Percentiles rank a stretch among this genome's conserved stretches.
phyloP scores from a whole-genome alignment of 2,329 filamentous ascomycete species.

The Fusarium pseudocircinatum region DNA sequence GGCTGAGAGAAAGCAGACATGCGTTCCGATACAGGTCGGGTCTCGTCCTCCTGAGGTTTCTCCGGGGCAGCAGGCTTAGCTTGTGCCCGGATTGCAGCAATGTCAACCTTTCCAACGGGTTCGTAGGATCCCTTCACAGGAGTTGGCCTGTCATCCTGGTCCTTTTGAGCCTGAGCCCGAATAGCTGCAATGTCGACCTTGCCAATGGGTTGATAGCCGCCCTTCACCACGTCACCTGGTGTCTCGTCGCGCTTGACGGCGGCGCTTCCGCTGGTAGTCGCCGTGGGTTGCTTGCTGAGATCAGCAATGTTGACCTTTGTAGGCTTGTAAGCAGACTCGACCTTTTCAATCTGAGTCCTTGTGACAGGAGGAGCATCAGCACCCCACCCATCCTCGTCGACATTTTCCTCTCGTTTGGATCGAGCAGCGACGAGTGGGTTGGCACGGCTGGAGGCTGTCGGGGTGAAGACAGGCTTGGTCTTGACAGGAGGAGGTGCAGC shows the following conservation, averaged over 20 bases:
- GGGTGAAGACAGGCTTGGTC: conserved; percentile 92
- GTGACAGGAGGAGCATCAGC: conserved; percentile 91
- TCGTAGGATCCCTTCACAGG: conserved; percentile 94
- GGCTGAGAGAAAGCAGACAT: conserved; percentile 74
- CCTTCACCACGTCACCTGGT: conserved; percentile 75
- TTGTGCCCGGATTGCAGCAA: conserved; percentile 88
- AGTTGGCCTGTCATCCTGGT: conserved; percentile 80
- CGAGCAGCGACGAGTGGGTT: conserved; percentile 76
- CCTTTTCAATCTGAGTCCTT: conserved; percentile 88
- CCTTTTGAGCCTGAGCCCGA: conserved; percentile 75
- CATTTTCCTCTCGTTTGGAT: conserved; percentile 65
- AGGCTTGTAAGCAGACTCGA: conserved; percentile 90
- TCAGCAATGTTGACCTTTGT: conserved; percentile 95
- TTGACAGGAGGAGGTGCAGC: conserved; percentile 75
- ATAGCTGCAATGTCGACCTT: conserved; percentile 98
- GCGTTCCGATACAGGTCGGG: conserved; percentile 77
- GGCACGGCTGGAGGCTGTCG: conserved; percentile 65
- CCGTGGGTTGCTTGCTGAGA: conserved; percentile 76
- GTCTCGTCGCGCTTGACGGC: conserved; percentile 57
- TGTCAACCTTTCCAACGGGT: conserved; percentile 95
- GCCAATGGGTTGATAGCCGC: conserved; percentile 91
- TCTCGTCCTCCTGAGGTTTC: conserved; percentile 47
- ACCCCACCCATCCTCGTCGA: conserved; percentile 93
- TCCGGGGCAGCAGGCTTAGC: conserved; percentile 66
- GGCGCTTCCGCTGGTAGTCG: conserved; percentile 69